phyloP scores from a whole-genome alignment of 352 stramenopile genomes.

The Pythium monospermum region DNA sequence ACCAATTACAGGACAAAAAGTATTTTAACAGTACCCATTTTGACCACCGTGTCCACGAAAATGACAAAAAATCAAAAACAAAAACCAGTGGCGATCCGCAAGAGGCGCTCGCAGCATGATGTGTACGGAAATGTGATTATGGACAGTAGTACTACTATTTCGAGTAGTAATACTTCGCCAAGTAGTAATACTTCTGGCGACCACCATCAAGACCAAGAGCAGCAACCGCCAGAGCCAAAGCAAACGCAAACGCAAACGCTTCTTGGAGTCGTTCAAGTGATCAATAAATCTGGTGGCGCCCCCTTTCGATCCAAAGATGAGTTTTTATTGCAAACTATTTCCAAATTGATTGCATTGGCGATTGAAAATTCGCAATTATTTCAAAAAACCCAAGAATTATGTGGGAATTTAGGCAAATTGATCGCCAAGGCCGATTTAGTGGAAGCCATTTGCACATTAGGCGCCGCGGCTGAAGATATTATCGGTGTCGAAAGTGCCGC shows the following conservation, averaged over 20 bases:
- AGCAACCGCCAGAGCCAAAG: background rate
- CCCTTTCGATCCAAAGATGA: constrained; percentile 78
- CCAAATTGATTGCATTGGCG: constrained; percentile 69
- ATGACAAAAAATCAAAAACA: background rate
- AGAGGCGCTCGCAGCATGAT: constrained; percentile 15
- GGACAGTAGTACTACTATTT: too few relatives aligned
- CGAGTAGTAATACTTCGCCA: too few relatives aligned
- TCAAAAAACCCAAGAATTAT: constrained; percentile 72
- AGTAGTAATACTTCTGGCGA: too few relatives aligned
- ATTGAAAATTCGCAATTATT: constrained; percentile 82
- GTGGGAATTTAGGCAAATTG: constrained; percentile 52
- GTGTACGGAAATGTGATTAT: constrained; percentile 16
- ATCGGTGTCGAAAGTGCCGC: constrained; percentile 64
- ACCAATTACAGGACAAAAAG: constrained; percentile 80
- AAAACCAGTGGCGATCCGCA: constrained; percentile 9
- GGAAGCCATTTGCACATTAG: constrained; percentile 51
- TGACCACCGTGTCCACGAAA: constrained; percentile 35
- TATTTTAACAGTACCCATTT: constrained; percentile 68
- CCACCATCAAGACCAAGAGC: background rate
- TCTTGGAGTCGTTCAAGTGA: constrained; percentile 73
- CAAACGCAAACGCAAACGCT: constrained; percentile 25
- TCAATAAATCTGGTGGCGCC: constrained; percentile 74
- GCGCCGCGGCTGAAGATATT: constrained; percentile 54
- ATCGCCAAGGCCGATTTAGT: constrained; percentile 57
- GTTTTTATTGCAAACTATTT: constrained; percentile 67